Percentiles rank a stretch among this genome's conserved stretches.
Evolutionary conservation across 78 protist genomes (phyloP).

Genomic region (Tieghemostelium lacteum): DNA sequence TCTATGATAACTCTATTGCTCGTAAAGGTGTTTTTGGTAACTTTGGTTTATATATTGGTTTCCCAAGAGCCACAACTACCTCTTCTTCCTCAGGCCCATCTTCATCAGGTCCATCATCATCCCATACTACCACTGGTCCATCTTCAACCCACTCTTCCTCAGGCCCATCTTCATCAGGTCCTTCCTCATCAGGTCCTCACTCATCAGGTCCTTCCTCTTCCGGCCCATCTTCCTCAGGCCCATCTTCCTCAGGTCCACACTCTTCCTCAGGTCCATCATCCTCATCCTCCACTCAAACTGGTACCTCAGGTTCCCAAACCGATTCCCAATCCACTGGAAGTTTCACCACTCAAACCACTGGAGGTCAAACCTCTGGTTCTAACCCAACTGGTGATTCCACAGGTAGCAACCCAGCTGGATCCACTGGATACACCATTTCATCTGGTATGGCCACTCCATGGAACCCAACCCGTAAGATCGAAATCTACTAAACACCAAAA

Average conservation of each 20-base stretch:
- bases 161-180: background rate
- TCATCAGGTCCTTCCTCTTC: constrained; percentile 1
- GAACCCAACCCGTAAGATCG: background rate
- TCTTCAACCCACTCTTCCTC: background rate
- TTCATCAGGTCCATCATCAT: background rate
- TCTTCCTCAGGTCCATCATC: constrained; percentile 6
- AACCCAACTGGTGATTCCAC: constrained; percentile 17
- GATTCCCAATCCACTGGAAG: background rate
- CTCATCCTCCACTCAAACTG: background rate
- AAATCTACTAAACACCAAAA: constrained; percentile 7
- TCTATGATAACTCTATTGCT: constrained; percentile 32
- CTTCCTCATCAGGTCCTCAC: background rate
- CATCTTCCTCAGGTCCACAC: background rate
- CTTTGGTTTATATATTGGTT: constrained; percentile 68
- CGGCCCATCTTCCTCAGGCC: background rate
- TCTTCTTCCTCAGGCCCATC: background rate
- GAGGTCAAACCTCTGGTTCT: background rate
- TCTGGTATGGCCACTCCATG: background rate
- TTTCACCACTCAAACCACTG: too few relatives aligned
- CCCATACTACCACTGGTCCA: background rate
- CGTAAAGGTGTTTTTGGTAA: constrained; percentile 34
- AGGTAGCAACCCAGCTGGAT: background rate
- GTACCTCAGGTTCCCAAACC: background rate
- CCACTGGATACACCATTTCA: constrained; percentile 14
- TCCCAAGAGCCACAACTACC: constrained; percentile 12